Evolutionary conservation across 495 filamentous ascomycete species (phyloP), one percentile per base, ranked within the genome.

Genomic region (Lasiosphaeria ovina): DNA sequence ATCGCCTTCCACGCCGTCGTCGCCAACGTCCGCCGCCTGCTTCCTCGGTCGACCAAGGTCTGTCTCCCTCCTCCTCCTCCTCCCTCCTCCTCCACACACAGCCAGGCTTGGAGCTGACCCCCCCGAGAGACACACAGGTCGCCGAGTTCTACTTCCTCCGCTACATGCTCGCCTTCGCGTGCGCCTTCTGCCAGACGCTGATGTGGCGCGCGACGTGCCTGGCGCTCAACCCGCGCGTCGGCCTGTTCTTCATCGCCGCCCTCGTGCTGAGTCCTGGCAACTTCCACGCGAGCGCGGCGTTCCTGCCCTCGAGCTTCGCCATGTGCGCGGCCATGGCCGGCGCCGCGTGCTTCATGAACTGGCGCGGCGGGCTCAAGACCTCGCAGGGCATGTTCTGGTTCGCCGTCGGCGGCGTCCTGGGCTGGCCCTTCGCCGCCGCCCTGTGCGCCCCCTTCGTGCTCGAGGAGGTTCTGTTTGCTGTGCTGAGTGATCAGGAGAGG

Each of bases 291-390:
- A 91, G 92, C 32, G 80, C 86, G 10, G 84, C 92, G 34, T 98
- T 89, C 69, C 83, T 99, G 6, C 95, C 95, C 3, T 95, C 91
- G 16, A 96, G 90, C 64, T 98, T 98, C 68, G 91, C 94, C 45
- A 99, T 98, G 95, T 97, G 96, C 70, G 90, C 85, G 49, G 86
- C 86, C 9, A 94, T 93, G 83, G 77, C 97, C 16, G 95, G 92
- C 3, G 82, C 92, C 60, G 85, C 91, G 12, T 85, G 89, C 3
- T 98, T 99, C 72, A 85, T 99, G 80, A 89, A 94, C 71, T 90
- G 88, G 81, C 83, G 82, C 44, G 85, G 85, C 4, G 88, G 89
- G 0, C 78, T 88, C 52, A 89, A 86, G 68, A 93, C 89, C 0
- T 87, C 88, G 0, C 79, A 85, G 72, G 93, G 91, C 17, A 90